Evolutionary conservation across 805 yeast genomes (phyloP), one percentile per base, ranked within the genome.

Genomic region (Cyberlindnera petersonii): DNA sequence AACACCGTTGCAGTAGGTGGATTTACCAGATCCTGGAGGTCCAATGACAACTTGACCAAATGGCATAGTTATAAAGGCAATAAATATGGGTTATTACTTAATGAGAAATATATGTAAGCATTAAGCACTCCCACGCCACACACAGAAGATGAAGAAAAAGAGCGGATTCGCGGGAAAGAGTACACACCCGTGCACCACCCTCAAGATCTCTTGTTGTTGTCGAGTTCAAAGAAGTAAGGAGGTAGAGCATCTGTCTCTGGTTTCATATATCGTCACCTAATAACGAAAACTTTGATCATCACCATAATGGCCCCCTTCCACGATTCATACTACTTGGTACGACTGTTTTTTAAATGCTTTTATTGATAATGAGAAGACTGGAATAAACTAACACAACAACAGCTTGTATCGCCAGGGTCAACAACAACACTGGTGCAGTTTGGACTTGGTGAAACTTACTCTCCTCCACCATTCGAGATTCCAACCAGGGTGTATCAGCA

Each of bases 1-100:
- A 79, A 91, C 79, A 30, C 98, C 99, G 59, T 79, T 70, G 60
- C 97, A 89, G 59, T 86, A 93, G 0, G 98, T 94, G 0, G 96
- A 86, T 56, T 93, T 93, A 1, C 99, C 99, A 0, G 95, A 75
- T 1, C 98, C 99, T 1, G 99, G 99, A 0, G 98, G 98, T 0
- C 99, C 99, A 26, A 93, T 87, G 9, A 91, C 89, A 9, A 93
- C 76, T 63, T 93, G 96, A 4, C 95, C 96, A 61, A 85, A 85
- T 13, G 50, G 47, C 50, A 46, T 46, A 16, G 24, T 15, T 11
- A 13, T 7, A 18, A 13, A 18, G 8, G 6, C 19, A 17, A 8
- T 8, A 29, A 14, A 6, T 18, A 18, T 29, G 19, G n/a, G 19
- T 6, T 4, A n/a, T 7, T 11, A 9, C 19, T 7, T 14, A 27